A percentile compares a stretch with the other conserved stretches of the same genome.
These are phyloP conservation scores for Candolleomyces eurysporus DNA, from an alignment of 768 basidiomycete genomes.

Conservation along the genomic window DNA sequence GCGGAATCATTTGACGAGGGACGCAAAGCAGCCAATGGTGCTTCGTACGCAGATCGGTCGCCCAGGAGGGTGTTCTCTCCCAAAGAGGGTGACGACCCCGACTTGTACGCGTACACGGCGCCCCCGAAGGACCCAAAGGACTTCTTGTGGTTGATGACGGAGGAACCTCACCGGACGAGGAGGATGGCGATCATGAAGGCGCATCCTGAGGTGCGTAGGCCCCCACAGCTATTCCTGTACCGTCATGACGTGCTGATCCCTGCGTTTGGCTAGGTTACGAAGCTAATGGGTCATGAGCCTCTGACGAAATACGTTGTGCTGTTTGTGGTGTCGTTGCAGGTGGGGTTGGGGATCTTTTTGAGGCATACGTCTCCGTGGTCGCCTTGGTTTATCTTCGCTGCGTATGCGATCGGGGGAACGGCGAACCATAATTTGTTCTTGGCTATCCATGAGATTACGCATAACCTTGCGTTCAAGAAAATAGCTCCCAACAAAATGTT, in stretches of 20 bases:
- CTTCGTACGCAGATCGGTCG: conserved; percentile 30
- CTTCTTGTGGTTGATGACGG: conserved; percentile 96
- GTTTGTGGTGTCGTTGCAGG: conserved; percentile 74
- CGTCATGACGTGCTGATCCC: not conserved
- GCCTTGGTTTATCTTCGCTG: conserved; percentile 66
- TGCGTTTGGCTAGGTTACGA: conserved; percentile 63
- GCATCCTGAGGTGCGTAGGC: conserved; percentile 75
- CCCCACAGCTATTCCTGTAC: not conserved
- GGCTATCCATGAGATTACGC: conserved; percentile 98
- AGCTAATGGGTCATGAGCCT: conserved; percentile 94
- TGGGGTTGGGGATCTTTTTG: conserved; percentile 61
- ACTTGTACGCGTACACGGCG: conserved; percentile 40
- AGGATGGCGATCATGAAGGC: conserved; percentile 89
- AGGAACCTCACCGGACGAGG: conserved; percentile 92
- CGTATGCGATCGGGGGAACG: conserved; percentile 89
- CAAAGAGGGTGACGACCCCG: conserved; percentile 35
- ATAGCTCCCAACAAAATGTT: conserved; percentile 82
- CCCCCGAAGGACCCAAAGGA: conserved; percentile 78
- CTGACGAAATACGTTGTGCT: conserved; percentile 90
- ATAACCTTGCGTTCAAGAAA: conserved; percentile 90
- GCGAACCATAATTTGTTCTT: conserved; percentile 98
- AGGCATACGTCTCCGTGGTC: conserved; percentile 70
- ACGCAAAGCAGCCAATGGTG: conserved; percentile 16
- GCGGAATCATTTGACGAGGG: conserved; percentile 72
- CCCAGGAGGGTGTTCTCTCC: conserved; percentile 50